These are phyloP conservation scores for Coemansia sp. DNA, from an alignment of 371 early-diverging fungal species.

Conservation along the genomic window DNA sequence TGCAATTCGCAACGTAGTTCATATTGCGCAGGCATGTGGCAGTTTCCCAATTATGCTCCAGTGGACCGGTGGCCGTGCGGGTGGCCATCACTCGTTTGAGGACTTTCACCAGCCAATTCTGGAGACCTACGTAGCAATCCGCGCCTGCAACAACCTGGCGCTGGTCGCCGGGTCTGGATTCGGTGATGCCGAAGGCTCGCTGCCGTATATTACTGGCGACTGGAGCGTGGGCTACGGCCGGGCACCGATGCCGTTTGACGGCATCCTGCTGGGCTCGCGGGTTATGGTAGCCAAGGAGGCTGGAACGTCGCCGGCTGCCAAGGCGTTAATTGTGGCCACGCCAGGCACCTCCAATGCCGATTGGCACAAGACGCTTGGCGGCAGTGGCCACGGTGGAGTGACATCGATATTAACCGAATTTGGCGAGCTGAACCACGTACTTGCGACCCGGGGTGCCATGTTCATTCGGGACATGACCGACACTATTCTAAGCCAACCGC, in stretches of 20 bases:
- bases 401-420: conserved; percentile 88
- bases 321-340: conserved; percentile 77
- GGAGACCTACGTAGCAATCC: conserved; percentile 59
- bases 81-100: conserved; percentile 50
- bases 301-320: conserved; percentile 53
- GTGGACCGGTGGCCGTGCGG: conserved; percentile 95
- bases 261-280: conserved; percentile 57
- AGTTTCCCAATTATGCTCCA: conserved; percentile 88
- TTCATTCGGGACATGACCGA: conserved; percentile 88
- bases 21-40: conserved; percentile 85
- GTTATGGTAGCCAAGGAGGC: conserved; percentile 93
- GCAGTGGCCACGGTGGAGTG: conserved; percentile 81
- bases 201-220: background rate
- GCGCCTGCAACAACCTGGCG: conserved; percentile 80
- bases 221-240: too few species aligned
- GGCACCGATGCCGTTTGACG: too few species aligned
- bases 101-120: too few species aligned
- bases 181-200: conserved; percentile 16
- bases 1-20: conserved; percentile 79
- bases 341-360: conserved; percentile 81
- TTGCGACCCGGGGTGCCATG: conserved; percentile 84
- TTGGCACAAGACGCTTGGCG: conserved; percentile 92
- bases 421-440: conserved; percentile 94
- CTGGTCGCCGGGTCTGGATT: conserved; percentile 58
- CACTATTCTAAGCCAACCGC: conserved; percentile 78